A percentile compares a stretch with the other conserved stretches of the same genome.
Conservation (phyloP, 768 basidiomycete genomes). For the Tubosaeta sp. region DNA sequence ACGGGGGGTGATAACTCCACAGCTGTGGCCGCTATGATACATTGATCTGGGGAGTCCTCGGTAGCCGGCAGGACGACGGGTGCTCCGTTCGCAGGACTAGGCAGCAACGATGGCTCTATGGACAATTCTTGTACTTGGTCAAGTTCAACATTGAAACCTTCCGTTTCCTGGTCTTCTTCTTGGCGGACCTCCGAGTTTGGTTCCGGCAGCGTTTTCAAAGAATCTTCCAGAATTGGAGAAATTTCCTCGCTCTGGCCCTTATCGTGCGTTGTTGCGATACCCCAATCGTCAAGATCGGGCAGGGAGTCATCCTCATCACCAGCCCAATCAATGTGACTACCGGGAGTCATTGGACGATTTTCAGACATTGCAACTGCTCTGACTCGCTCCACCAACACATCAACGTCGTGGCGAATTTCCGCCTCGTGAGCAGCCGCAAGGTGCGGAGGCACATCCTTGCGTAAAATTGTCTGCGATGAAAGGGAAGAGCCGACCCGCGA, state of each 20-base stretch:
- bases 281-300: constrained; percentile 86
- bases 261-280: constrained; percentile 46
- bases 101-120: constrained; percentile 3
- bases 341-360: constrained; percentile 63
- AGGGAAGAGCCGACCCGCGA: constrained; percentile 22
- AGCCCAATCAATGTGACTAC: constrained; percentile 86
- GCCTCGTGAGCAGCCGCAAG: constrained; percentile 34
- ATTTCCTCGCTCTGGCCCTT: constrained; percentile 41
- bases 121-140: constrained; percentile 6
- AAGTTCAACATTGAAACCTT: constrained; percentile 12
- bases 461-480: constrained; percentile 26
- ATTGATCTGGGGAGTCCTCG: constrained; percentile 16
- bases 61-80: neutral
- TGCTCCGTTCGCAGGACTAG: constrained; percentile 5
- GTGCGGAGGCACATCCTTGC: constrained; percentile 62
- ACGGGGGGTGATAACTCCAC: constrained; percentile 4
- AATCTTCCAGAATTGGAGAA: constrained; percentile 65
- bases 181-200: constrained; percentile 26
- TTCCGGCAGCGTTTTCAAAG: constrained; percentile 58
- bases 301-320: constrained; percentile 78
- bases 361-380: constrained; percentile 69
- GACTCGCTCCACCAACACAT: constrained; percentile 75
- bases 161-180: constrained; percentile 22
- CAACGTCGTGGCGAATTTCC: constrained; percentile 61
- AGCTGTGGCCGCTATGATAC: constrained; percentile 9